A percentile compares a stretch with the other conserved stretches of the same genome.
These are phyloP conservation scores for Rasamsonia emersonii DNA, from an alignment of 2,329 filamentous ascomycete genomes.

Conservation along the genomic window DNA sequence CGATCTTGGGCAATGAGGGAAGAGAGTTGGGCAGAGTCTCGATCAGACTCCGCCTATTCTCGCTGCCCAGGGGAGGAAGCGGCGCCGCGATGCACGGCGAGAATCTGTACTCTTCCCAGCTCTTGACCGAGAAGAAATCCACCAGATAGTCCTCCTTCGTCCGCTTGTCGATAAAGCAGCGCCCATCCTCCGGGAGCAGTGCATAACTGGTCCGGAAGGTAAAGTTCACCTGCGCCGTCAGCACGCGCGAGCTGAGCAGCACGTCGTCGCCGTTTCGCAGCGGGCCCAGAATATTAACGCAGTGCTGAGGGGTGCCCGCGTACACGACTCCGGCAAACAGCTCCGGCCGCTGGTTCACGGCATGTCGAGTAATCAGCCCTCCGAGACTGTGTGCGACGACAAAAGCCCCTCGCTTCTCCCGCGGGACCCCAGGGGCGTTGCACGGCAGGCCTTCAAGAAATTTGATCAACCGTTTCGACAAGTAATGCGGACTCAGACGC, in stretches of 20 bases:
- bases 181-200: slow-evolving; percentile 76
- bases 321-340: slow-evolving; percentile 81
- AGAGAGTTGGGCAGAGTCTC: slow-evolving; percentile 30
- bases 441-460: slow-evolving; percentile 68
- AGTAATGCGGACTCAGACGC: slow-evolving; percentile 71
- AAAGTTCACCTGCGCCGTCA: slow-evolving; percentile 91
- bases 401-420: slow-evolving; percentile 57
- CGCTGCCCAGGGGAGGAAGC: slow-evolving; percentile 48
- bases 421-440: slow-evolving; percentile 52
- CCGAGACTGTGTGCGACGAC: slow-evolving; percentile 82
- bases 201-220: slow-evolving; percentile 78
- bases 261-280: slow-evolving; percentile 89
- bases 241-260: slow-evolving; percentile 74
- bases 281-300: slow-evolving; percentile 85
- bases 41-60: slow-evolving; percentile 20
- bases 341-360: slow-evolving; percentile 74
- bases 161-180: slow-evolving; percentile 75
- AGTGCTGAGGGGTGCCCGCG: slow-evolving; percentile 74
- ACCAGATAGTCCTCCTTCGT: slow-evolving; percentile 73
- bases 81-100: slow-evolving; percentile 69
- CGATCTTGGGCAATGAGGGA: slow-evolving; percentile 9
- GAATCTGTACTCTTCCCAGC: slow-evolving; percentile 69
- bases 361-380: slow-evolving; percentile 79
- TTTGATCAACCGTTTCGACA: slow-evolving; percentile 61
- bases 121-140: slow-evolving; percentile 71